A percentile compares a stretch with the other conserved stretches of the same genome.
phyloP scores from a whole-genome alignment of 441 rosid species.

The Brassica hybrid region DNA sequence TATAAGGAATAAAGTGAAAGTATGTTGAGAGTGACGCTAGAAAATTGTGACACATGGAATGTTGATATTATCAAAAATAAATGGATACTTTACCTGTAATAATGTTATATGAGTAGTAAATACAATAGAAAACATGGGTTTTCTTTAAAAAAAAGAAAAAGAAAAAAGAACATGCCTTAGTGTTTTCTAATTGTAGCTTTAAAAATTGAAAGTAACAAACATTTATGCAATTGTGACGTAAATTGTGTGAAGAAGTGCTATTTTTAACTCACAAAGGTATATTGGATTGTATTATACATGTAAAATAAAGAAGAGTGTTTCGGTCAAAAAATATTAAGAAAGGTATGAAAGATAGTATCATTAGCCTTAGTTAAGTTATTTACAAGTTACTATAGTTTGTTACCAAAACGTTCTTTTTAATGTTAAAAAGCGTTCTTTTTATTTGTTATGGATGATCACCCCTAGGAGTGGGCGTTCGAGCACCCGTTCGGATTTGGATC shows the following conservation, averaged over 20 bases:
- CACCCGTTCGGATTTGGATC: too few relatives aligned
- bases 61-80: constrained; percentile 2
- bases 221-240: too few relatives aligned
- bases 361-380: neutral
- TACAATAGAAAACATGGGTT: neutral
- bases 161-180: neutral
- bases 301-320: too few relatives aligned
- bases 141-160: too few relatives aligned
- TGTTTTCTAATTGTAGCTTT: neutral
- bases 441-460: neutral
- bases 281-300: neutral
- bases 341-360: neutral
- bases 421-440: too few relatives aligned
- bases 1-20: constrained; percentile 14
- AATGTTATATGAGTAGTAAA: neutral
- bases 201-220: too few relatives aligned
- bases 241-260: too few relatives aligned
- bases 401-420: neutral
- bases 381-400: neutral
- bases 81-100: neutral
- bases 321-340: too few relatives aligned
- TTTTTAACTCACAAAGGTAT: neutral
- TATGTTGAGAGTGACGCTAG: neutral
- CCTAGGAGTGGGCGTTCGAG: too few relatives aligned
- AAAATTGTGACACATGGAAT: neutral